A percentile compares a stretch with the other conserved stretches of the same genome.
Evolutionary conservation across 2,329 filamentous ascomycete species (phyloP).

Genomic region (Colletotrichum kahawae): DNA sequence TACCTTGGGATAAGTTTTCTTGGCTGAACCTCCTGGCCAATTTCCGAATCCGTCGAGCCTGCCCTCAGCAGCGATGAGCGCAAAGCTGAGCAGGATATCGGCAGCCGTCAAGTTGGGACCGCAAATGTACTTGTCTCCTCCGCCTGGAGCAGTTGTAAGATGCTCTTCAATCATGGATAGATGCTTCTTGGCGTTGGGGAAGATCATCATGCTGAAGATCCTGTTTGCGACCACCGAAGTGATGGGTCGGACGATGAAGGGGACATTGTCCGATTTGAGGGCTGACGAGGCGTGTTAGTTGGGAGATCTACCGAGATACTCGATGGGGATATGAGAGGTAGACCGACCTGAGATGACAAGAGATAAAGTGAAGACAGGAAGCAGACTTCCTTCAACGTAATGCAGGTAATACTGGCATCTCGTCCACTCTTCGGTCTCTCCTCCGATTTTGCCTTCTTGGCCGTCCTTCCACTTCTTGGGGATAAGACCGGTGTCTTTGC

Average conservation of each 20-base stretch:
- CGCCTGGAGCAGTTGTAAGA: slow-evolving; percentile 46
- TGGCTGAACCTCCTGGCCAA: slow-evolving; percentile 46
- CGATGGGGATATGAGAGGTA: not conserved
- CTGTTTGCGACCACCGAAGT: slow-evolving; percentile 50
- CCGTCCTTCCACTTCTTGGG: slow-evolving; percentile 62
- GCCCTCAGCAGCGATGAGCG: slow-evolving; percentile 48
- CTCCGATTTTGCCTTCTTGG: slow-evolving; percentile 60
- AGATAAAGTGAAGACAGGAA: slow-evolving; percentile 70
- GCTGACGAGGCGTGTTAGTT: slow-evolving; percentile 27
- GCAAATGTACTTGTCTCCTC: slow-evolving; percentile 52
- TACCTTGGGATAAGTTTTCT: slow-evolving; percentile 46
- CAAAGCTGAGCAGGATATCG: slow-evolving; percentile 60
- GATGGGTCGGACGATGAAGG: slow-evolving; percentile 60
- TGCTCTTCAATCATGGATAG: slow-evolving; percentile 55
- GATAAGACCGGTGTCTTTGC: slow-evolving; percentile 49
- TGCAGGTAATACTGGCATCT: slow-evolving; percentile 76
- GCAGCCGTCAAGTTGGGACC: slow-evolving; percentile 54
- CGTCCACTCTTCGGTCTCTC: slow-evolving; percentile 66
- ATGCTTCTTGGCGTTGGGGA: slow-evolving; percentile 54
- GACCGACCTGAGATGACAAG: slow-evolving; percentile 61
- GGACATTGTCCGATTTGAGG: slow-evolving; percentile 50
- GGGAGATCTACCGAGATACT: not conserved
- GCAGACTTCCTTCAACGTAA: slow-evolving; percentile 84
- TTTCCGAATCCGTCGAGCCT: slow-evolving; percentile 44
- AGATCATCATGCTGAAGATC: slow-evolving; percentile 44